A percentile compares a stretch with the other conserved stretches of the same genome.
phyloP scores from a whole-genome alignment of 306 rosid genomes.

The cucumber (Cucumis sativus) region Cucumber_9930_V3 NC_026661.2:14526001-14526500 shows the following conservation, averaged over 20 bases:
- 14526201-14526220: too few relatives aligned
- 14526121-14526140: too few relatives aligned
- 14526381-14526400: background rate
- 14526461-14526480: background rate
- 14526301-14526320: background rate
- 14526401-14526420: constrained; percentile 3
- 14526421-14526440: background rate
- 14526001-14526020: too few relatives aligned
- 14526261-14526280: background rate
- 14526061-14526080: too few relatives aligned
- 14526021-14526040: too few relatives aligned
- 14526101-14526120: too few relatives aligned
- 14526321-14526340: background rate
- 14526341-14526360: background rate
- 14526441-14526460: background rate
- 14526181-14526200: too few relatives aligned
- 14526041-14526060: too few relatives aligned
- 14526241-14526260: background rate
- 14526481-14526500: background rate
- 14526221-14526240: background rate
- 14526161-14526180: too few relatives aligned
- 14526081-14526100: too few relatives aligned
- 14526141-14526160: too few relatives aligned
- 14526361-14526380: background rate
- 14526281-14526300: background rate